phyloP scores from a whole-genome alignment of 441 rosid genomes.

The Populus hybrid region DNA sequence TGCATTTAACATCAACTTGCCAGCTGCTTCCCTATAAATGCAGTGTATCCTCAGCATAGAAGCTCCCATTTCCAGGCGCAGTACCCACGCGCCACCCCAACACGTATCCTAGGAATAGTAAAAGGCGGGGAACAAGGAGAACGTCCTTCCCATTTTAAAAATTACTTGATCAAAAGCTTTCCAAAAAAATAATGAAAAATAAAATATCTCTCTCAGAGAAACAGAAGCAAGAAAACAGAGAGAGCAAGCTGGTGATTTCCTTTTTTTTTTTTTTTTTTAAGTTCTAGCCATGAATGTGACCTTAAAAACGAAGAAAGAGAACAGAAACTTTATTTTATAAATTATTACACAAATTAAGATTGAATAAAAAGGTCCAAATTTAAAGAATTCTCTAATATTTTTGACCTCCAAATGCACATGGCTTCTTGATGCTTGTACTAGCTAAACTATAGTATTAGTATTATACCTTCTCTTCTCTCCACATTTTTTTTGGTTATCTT shows the following conservation, averaged over 20 bases:
- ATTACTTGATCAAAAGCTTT: background rate
- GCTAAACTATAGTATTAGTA: background rate
- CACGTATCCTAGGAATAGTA: slow-evolving; percentile 33
- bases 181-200: background rate
- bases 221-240: background rate
- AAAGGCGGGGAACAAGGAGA: slow-evolving; percentile 36
- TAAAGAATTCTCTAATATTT: slow-evolving; percentile 40
- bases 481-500: slow-evolving; percentile 19
- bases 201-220: background rate
- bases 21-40: background rate
- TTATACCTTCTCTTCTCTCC: slow-evolving; percentile 24
- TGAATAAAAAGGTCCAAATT: slow-evolving; percentile 9
- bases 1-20: background rate
- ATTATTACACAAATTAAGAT: slow-evolving; percentile 9
- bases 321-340: background rate
- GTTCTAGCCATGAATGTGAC: slow-evolving; percentile 18
- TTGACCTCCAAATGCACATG: slow-evolving; percentile 80
- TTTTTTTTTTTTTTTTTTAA: too few relatives aligned
- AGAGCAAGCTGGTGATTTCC: background rate
- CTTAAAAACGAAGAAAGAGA: slow-evolving; percentile 12
- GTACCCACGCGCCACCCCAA: background rate
- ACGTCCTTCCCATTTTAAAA: slow-evolving; percentile 16
- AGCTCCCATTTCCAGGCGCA: background rate
- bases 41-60: background rate
- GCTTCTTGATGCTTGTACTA: slow-evolving; percentile 33